Evolutionary conservation across 2,329 filamentous ascomycete genomes (phyloP).

Genomic region (Falciphora oryzae): DNA sequence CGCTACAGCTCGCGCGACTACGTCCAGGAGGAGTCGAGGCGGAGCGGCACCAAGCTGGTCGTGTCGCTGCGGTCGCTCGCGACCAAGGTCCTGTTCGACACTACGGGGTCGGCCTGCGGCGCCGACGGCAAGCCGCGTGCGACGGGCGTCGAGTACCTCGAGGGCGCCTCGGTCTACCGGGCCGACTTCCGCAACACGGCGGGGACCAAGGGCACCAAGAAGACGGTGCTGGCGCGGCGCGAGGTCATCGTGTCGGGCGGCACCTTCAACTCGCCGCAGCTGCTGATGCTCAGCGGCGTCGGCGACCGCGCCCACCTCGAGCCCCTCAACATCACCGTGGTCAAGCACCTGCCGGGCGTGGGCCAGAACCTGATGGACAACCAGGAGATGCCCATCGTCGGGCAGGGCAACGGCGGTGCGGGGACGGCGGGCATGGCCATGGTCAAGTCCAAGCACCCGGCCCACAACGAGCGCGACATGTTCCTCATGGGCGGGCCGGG

Average conservation of each 20-base stretch:
- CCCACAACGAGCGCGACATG: slow-evolving; percentile 40
- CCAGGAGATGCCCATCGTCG: slow-evolving; percentile 32
- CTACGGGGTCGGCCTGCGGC: slow-evolving; percentile 4
- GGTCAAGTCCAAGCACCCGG: slow-evolving; percentile 25
- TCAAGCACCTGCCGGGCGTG: slow-evolving; percentile 41
- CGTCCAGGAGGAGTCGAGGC: slow-evolving; percentile 19
- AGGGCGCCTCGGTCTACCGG: slow-evolving; percentile 28
- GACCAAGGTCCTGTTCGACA: slow-evolving; percentile 24
- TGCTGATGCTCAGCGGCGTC: slow-evolving; percentile 36
- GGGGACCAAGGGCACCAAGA: slow-evolving; percentile 20
- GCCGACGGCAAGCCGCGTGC: slow-evolving; percentile 21
- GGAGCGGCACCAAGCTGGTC: slow-evolving; percentile 19
- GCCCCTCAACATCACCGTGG: slow-evolving; percentile 36
- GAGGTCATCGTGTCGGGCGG: slow-evolving; percentile 48
- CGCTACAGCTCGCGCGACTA: slow-evolving; percentile 24
- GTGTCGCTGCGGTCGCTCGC: slow-evolving; percentile 24
- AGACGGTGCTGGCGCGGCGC: slow-evolving; percentile 21
- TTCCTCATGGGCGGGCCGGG: slow-evolving; percentile 47
- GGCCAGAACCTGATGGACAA: slow-evolving; percentile 45
- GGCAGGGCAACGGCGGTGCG: slow-evolving; percentile 15
- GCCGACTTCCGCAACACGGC: slow-evolving; percentile 20
- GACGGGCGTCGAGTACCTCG: slow-evolving; percentile 28
- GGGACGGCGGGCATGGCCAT: slow-evolving; percentile 20
- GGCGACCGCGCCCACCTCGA: slow-evolving; percentile 27
- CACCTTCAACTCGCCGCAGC: slow-evolving; percentile 43